Conservation (phyloP, 1,139 yeast species). For the Candida freyschussii region DNA sequence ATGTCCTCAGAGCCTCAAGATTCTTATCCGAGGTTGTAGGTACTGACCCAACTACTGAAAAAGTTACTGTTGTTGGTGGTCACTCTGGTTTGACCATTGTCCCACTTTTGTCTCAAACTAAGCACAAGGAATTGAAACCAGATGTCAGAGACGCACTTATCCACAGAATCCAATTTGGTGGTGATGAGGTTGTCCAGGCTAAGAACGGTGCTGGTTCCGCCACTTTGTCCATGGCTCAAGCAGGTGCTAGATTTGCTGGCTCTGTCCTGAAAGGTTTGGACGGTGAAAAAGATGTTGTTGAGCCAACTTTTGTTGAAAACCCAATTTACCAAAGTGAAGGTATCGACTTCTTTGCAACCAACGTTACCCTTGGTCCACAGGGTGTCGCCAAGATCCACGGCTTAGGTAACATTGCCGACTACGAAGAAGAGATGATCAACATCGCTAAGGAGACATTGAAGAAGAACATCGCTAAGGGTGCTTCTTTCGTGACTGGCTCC, state of each 20-base stretch:
- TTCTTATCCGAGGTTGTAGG: constrained; percentile 57
- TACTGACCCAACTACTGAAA: constrained; percentile 67
- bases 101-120: constrained; percentile 80
- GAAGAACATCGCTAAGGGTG: constrained; percentile 72
- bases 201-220: constrained; percentile 99
- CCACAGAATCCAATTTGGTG: constrained; percentile 96
- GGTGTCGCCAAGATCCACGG: constrained; percentile 81
- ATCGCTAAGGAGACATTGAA: constrained; percentile 81
- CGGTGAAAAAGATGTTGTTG: constrained; percentile 67
- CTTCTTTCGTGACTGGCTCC: constrained; percentile 28
- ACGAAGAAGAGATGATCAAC: constrained; percentile 71
- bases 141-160: constrained; percentile 59
- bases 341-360: constrained; percentile 90
- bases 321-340: constrained; percentile 83
- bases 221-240: constrained; percentile 97
- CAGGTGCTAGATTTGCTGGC: constrained; percentile 92
- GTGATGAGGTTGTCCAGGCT: constrained; percentile 98
- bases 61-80: constrained; percentile 87
- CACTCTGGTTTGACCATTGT: constrained; percentile 98
- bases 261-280: constrained; percentile 74
- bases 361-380: constrained; percentile 80
- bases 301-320: constrained; percentile 75
- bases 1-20: constrained; percentile 89
- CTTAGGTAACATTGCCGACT: constrained; percentile 50
- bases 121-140: constrained; percentile 53